Evolutionary conservation across 2,329 filamentous ascomycete genomes (phyloP).

Genomic region (Colletotrichum magnum): DNA sequence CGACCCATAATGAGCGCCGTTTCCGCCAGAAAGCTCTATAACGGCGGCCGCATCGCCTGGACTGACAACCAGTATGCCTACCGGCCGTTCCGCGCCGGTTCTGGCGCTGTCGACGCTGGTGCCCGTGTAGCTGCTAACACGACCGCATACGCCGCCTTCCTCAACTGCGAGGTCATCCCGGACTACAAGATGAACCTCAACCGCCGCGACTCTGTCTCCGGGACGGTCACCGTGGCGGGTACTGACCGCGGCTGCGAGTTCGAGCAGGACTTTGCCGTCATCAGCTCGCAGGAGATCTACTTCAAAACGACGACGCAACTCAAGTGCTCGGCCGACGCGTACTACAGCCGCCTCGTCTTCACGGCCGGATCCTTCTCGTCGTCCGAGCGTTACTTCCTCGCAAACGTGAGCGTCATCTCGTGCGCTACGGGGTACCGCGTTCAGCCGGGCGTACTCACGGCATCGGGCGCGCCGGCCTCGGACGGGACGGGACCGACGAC

Average conservation of each 20-base stretch:
- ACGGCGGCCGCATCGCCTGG: conserved; percentile 12
- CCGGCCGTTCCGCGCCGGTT: neutral
- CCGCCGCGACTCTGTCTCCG: neutral
- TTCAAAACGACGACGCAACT: conserved; percentile 10
- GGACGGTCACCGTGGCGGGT: neutral
- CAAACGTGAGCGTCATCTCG: conserved; percentile 25
- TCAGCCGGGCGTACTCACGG: neutral
- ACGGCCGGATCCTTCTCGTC: neutral
- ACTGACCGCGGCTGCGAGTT: conserved; percentile 14
- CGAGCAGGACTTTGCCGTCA: conserved; percentile 5
- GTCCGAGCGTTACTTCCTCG: neutral
- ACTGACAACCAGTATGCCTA: conserved; percentile 5
- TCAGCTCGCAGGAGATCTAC: conserved; percentile 7
- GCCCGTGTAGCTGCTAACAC: conserved; percentile 9
- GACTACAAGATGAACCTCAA: conserved; percentile 10
- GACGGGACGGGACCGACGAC: neutral
- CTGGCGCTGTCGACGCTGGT: neutral
- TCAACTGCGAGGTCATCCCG: conserved; percentile 11
- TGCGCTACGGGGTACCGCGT: conserved; percentile 18
- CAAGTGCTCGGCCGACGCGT: conserved; percentile 10
- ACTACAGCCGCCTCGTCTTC: conserved; percentile 16
- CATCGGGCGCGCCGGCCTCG: neutral
- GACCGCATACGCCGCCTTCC: conserved; percentile 14
- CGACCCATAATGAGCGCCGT: conserved; percentile 13
- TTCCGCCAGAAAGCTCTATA: conserved; percentile 6